Evolutionary conservation across 2,329 filamentous ascomycete species (phyloP).

Genomic region (Stagonosporopsis cucurbitacearum): DNA sequence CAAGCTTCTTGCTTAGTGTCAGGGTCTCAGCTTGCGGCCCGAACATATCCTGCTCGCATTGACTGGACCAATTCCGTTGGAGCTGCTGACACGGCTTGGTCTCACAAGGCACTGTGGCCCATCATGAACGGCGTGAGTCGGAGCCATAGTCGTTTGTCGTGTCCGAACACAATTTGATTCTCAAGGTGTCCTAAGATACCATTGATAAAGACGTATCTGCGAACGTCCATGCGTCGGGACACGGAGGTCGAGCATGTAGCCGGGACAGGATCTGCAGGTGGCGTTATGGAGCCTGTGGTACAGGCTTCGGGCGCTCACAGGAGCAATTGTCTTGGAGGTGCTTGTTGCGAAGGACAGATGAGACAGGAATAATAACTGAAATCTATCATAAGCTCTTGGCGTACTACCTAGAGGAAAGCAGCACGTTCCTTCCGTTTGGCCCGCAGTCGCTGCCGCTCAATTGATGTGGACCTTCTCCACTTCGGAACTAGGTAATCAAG

Average conservation of each 20-base stretch:
- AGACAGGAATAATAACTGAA: neutral
- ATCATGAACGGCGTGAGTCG: neutral
- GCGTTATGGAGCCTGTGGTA: neutral
- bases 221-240: neutral
- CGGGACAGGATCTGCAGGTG: neutral
- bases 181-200: neutral
- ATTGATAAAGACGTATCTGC: neutral
- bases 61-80: neutral
- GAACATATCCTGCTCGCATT: slow-evolving; percentile 14
- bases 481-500: slow-evolving; percentile 16
- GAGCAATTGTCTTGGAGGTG: neutral
- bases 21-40: slow-evolving; percentile 6
- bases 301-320: neutral
- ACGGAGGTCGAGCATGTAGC: neutral
- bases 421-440: slow-evolving; percentile 22
- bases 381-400: slow-evolving; percentile 5
- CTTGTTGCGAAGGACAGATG: slow-evolving; percentile 1
- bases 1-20: neutral
- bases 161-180: neutral
- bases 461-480: slow-evolving; percentile 10
- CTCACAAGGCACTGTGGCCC: neutral
- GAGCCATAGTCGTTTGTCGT: neutral
- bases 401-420: slow-evolving; percentile 9
- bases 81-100: neutral
- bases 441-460: slow-evolving; percentile 11